These are phyloP conservation scores for Camellia sinensis DNA, from an alignment of 148 eudicot species.

Conservation along the genomic window DNA sequence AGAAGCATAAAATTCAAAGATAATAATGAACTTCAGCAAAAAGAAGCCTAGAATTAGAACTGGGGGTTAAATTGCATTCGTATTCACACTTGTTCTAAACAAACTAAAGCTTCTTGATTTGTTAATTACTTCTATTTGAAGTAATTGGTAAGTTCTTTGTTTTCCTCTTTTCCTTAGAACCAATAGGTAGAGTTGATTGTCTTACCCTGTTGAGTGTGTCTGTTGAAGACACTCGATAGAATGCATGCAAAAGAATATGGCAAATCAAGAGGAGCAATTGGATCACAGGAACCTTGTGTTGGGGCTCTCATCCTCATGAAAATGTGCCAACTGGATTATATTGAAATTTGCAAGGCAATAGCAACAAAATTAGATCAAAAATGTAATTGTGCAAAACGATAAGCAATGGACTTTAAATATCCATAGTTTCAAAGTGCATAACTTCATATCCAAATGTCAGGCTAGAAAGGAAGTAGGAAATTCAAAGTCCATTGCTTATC, in stretches of 20 bases:
- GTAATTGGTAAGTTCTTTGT: background rate
- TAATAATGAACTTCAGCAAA: background rate
- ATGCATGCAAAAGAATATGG: constrained; percentile 92
- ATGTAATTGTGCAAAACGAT: background rate
- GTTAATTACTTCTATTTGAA: background rate
- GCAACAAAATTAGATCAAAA: background rate
- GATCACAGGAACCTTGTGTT: constrained; percentile 62
- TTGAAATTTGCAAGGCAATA: background rate
- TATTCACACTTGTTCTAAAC: background rate
- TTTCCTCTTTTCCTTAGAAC: background rate
- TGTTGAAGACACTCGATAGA: constrained; percentile 60
- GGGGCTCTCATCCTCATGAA: constrained; percentile 87
- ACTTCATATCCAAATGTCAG: background rate
- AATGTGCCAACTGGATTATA: constrained; percentile 77
- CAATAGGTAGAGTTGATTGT: background rate
- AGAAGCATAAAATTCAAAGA: background rate
- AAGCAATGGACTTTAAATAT: background rate
- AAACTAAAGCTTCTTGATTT: background rate
- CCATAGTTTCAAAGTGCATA: background rate
- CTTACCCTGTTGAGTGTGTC: constrained; percentile 71
- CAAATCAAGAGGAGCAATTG: constrained; percentile 82
- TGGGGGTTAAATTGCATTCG: background rate
- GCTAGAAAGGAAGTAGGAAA: background rate
- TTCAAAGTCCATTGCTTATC: too few species aligned
- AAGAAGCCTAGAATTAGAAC: background rate